These are phyloP conservation scores for Termitomyces sp. DNA, from an alignment of 768 basidiomycete genomes.

Conservation along the genomic window DNA sequence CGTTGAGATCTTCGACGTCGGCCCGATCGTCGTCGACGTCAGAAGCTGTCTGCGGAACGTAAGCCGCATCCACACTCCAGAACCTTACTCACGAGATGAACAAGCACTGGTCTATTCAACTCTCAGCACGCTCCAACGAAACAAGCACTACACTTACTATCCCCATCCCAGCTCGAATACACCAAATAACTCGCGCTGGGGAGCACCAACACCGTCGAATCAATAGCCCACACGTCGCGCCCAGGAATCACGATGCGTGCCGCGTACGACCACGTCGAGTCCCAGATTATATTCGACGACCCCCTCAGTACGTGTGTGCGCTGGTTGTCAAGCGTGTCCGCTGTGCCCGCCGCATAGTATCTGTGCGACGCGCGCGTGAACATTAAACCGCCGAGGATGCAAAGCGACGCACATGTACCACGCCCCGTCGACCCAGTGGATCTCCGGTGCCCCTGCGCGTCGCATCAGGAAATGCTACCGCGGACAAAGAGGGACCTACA, in stretches of 20 bases:
- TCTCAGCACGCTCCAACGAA: neutral
- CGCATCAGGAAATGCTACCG: too few species aligned
- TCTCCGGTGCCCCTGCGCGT: slow-evolving; percentile 31
- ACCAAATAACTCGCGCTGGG: slow-evolving; percentile 22
- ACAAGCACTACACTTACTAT: slow-evolving; percentile 12
- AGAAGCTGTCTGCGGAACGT: slow-evolving; percentile 19
- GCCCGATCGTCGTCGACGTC: slow-evolving; percentile 25
- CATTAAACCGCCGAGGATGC: too few species aligned
- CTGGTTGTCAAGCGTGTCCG: slow-evolving; percentile 27
- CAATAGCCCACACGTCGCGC: slow-evolving; percentile 30
- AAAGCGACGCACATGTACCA: slow-evolving; percentile 23
- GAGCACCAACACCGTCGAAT: slow-evolving; percentile 23
- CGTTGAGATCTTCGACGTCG: slow-evolving; percentile 26
- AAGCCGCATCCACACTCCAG: neutral
- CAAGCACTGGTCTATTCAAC: slow-evolving; percentile 26
- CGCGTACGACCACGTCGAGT: slow-evolving; percentile 27
- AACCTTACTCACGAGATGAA: slow-evolving; percentile 18
- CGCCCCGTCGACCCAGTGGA: slow-evolving; percentile 24
- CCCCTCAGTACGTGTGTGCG: slow-evolving; percentile 25
- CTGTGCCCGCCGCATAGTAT: too few species aligned
- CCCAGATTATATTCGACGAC: slow-evolving; percentile 26
- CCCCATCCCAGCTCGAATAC: slow-evolving; percentile 28
- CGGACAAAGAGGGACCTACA: too few species aligned
- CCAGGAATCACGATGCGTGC: slow-evolving; percentile 25
- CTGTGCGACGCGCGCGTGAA: too few species aligned